These are phyloP conservation scores for Fusarium humuli DNA, from an alignment of 2,329 filamentous ascomycete species.

Conservation along the genomic window DNA sequence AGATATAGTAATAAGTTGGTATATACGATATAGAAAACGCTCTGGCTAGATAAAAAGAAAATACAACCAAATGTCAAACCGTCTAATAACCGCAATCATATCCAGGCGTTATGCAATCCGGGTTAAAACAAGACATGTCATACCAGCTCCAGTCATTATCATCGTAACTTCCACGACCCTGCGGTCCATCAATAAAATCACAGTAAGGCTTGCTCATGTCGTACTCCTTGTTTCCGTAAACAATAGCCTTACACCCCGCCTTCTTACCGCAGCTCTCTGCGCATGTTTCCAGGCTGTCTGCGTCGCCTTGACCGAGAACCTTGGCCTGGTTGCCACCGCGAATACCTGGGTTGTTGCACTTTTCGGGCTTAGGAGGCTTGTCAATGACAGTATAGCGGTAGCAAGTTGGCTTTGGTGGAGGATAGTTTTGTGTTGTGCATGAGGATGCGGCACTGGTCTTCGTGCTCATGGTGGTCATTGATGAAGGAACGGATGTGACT, in stretches of 20 bases:
- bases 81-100: constrained; percentile 29
- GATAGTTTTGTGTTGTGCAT: constrained; percentile 3
- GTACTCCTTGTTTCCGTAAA: constrained; percentile 27
- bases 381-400: constrained; percentile 32
- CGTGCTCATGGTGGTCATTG: constrained; percentile 4
- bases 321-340: constrained; percentile 19
- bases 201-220: constrained; percentile 34
- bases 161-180: constrained; percentile 18
- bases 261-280: constrained; percentile 31
- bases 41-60: background rate
- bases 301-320: constrained; percentile 25
- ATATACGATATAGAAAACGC: constrained; percentile 19
- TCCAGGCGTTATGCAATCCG: constrained; percentile 23
- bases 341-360: constrained; percentile 24
- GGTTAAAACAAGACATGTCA: constrained; percentile 33
- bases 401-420: constrained; percentile 23
- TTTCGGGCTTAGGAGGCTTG: constrained; percentile 2
- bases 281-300: constrained; percentile 29
- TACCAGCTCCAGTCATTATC: constrained; percentile 31
- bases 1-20: constrained; percentile 1
- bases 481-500: background rate
- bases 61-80: background rate
- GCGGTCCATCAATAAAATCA: constrained; percentile 14
- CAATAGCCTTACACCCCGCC: constrained; percentile 18
- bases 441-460: background rate